Base-by-base conservation (phyloP, 2,329 filamentous ascomycete genomes). In the Aspergillus fischeri region DNA sequence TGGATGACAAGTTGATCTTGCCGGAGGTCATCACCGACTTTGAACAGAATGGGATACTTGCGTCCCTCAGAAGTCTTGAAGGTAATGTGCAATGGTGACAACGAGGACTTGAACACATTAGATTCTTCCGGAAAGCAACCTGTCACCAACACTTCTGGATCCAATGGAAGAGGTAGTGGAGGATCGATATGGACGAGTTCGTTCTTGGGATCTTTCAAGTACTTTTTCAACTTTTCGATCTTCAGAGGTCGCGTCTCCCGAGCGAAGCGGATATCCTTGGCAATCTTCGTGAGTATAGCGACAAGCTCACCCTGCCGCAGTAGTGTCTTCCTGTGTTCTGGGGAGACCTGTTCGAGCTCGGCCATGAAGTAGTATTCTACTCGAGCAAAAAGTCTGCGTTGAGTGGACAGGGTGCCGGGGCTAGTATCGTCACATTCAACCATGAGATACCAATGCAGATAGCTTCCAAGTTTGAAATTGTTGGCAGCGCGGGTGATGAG, bases 371-470 rank as follows among this genome's bases (percentile, higher is more conserved):
- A 91, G 67, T 92, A 99, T 58, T 94, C 92, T 8, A 99, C 90
- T 66, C 93, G 92, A 28, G 90, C 88, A 73, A 96, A 99, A 20
- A 97, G 86, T 60, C 90, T 90, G 49, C 90, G 88, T 69, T 93
- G 89, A 56, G 87, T 86, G 4, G 85, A 80, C 24, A 86, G 83
- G 65, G 92, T 90, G 47, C 91, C 88, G 3, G 86, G 85, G 63
- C 89, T 92, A 42, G 77, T 75, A 71, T 97, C 93, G 65, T 95
- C 91, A 65, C 92, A 95, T 75, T 99, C 95, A 1, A 99, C 94
- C 87, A 97, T 97, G 2, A 99, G 81, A 73, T 97, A 99, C 94
- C 94, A 99, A 73, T 97, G 91, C 54, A 99, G 85, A 75, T 95
- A 96, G 71, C 96, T 99, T 29, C 93, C 94, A 1, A 99, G 82